phyloP scores from a whole-genome alignment of 805 yeast genomes.

The Candida ipomoeae region DNA sequence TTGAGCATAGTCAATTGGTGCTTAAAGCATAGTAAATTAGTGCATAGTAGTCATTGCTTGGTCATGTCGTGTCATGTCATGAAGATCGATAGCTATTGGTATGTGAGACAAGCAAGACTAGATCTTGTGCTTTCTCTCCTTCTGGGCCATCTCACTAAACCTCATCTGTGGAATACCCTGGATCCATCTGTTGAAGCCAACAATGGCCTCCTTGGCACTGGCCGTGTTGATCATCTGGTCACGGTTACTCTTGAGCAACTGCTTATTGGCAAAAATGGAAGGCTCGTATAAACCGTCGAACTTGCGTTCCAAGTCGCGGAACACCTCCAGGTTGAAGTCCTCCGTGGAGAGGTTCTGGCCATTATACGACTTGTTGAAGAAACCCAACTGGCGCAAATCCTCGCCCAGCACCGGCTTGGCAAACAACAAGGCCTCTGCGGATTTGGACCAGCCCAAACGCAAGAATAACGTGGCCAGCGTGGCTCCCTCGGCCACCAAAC shows the following conservation, averaged over 20 bases:
- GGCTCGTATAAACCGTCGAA: constrained; percentile 44
- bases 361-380: constrained; percentile 55
- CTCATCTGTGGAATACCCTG: constrained; percentile 69
- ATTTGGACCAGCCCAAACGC: constrained; percentile 68
- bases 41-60: too few species aligned
- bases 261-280: constrained; percentile 44
- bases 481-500: constrained; percentile 81
- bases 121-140: constrained; percentile 59
- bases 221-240: constrained; percentile 43
- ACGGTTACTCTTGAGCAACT: constrained; percentile 38
- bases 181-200: constrained; percentile 68
- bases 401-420: constrained; percentile 60
- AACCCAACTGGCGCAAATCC: constrained; percentile 55
- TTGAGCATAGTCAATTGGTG: too few species aligned
- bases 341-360: constrained; percentile 32
- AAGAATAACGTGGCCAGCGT: constrained; percentile 62
- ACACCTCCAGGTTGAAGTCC: constrained; percentile 41
- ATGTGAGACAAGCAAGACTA: constrained; percentile 18
- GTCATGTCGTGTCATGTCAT: too few species aligned
- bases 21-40: too few species aligned
- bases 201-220: constrained; percentile 61
- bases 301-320: constrained; percentile 28
- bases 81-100: too few species aligned
- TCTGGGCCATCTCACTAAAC: constrained; percentile 51
- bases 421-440: constrained; percentile 69